Evolutionary conservation across 352 stramenopile species (phyloP).

Genomic region (Phytopythium oedochilum): DNA sequence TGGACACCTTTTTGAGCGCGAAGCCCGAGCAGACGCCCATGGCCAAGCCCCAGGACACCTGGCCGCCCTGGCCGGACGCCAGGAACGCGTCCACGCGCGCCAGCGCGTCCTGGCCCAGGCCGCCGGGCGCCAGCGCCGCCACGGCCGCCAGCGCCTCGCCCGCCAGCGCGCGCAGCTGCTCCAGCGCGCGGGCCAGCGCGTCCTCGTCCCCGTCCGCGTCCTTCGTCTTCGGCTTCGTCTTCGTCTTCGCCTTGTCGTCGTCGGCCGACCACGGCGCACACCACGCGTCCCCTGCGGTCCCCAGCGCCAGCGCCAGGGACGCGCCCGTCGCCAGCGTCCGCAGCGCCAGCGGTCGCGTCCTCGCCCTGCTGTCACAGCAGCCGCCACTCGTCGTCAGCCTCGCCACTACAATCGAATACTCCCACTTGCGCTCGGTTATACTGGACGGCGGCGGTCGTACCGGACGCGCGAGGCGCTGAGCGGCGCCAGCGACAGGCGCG

Average conservation of each 20-base stretch:
- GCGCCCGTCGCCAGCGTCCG: constrained; percentile 2
- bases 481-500: neutral
- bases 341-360: neutral
- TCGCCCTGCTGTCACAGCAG: neutral
- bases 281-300: constrained; percentile 9
- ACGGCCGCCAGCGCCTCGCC: constrained; percentile 30
- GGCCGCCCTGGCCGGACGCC: constrained; percentile 54
- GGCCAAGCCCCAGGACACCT: constrained; percentile 88
- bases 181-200: constrained; percentile 50
- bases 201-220: constrained; percentile 35
- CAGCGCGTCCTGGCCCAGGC: constrained; percentile 36
- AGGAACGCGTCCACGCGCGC: constrained; percentile 59
- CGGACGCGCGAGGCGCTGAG: neutral
- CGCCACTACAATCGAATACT: neutral
- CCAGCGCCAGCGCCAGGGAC: constrained; percentile 1
- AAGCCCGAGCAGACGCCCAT: constrained; percentile 90
- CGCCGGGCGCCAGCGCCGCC: constrained; percentile 31
- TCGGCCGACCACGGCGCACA: constrained; percentile 15
- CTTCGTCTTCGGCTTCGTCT: constrained; percentile 20
- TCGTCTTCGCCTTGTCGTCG: constrained; percentile 20
- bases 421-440: too few species aligned
- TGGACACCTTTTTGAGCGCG: constrained; percentile 90
- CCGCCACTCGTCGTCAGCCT: neutral
- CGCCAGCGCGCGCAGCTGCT: constrained; percentile 45
- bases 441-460: neutral